Conservation (phyloP, 257 asterid species). For the Ophiorrhiza pumila region DNA sequence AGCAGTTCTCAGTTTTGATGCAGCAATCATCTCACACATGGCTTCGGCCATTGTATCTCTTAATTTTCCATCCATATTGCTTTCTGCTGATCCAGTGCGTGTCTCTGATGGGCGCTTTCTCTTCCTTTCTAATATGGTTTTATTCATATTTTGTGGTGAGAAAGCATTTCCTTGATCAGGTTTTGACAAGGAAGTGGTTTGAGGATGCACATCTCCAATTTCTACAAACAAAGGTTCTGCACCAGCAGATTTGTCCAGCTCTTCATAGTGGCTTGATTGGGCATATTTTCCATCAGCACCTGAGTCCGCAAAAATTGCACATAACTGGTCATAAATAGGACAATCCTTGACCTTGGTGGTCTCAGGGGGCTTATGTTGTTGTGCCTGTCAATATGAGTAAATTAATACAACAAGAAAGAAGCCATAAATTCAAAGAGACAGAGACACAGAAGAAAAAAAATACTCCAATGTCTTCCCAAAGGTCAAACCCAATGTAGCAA, state of each 20-base stretch:
- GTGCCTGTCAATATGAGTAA: conserved; percentile 46
- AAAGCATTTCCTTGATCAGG: conserved; percentile 36
- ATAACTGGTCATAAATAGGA: conserved; percentile 71
- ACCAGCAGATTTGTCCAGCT: conserved; percentile 42
- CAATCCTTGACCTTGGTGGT: conserved; percentile 75
- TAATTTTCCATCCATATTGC: conserved; percentile 42
- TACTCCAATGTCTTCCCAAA: conserved; percentile 96
- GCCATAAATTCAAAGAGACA: not conserved
- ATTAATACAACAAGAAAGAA: not conserved
- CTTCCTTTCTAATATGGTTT: conserved; percentile 53
- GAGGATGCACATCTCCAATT: conserved; percentile 38
- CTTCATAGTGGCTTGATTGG: conserved; percentile 91
- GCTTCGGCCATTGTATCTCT: conserved; percentile 57
- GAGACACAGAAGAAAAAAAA: conserved; percentile 8
- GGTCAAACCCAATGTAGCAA: conserved; percentile 71
- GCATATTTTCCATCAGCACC: conserved; percentile 89
- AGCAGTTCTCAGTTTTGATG: conserved; percentile 47
- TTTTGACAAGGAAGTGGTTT: conserved; percentile 46
- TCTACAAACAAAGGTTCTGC: conserved; percentile 37
- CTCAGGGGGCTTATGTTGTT: conserved; percentile 62
- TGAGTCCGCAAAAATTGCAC: conserved; percentile 80
- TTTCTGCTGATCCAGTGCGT: conserved; percentile 40
- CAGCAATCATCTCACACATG: conserved; percentile 56
- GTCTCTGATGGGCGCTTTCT: conserved; percentile 62
- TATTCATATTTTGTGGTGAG: conserved; percentile 34